Base-by-base conservation (phyloP, 2,329 filamentous ascomycete genomes). In the Fusarium floridanum region DNA sequence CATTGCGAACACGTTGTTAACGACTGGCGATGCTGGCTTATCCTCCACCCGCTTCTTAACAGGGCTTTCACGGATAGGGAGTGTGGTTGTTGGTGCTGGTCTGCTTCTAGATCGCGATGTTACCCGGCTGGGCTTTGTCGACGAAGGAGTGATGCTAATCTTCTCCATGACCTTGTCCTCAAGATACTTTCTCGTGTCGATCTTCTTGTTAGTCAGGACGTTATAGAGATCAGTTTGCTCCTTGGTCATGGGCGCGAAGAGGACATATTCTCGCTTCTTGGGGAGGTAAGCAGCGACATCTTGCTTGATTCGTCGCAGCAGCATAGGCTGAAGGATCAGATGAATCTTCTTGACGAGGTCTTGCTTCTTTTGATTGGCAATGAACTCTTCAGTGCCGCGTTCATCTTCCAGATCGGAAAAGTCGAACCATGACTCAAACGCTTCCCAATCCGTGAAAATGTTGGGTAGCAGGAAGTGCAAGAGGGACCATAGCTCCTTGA, bases 361-460 rank as follows among this genome's bases (percentile, higher is more conserved):
- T 41, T 86, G 84, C 41, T 86, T 86, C 73, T 92, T 90, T 64
- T 94, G 91, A 77, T 97, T 93, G 5, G 92, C 92, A 8, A 97
- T 88, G 61, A 97, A 93, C 53, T 95, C 91, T 60, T 94, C 91
- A 1, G 95, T 93, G 0, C 91, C 92, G 39, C 93, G 88, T 74
- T 95, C 94, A 69, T 98, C 94, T 65, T 97, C 91, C 2, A 99
- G 87, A 9, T 95, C 95, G 0, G 94, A 97, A 78, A 99, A 99
- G 81, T 99, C 96, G 72, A 99, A 99, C 95, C 96, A 98, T 2
- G 91, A 91, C 79, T 98, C 94, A 68, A 99, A 99, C 0, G 94
- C 95, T 56, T 97, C 94, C 82, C 97, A 92, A 77, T 98, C 94
- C 55, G 95, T 95, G 77, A 99, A 99, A 36, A 98, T 95, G 43